A percentile compares a stretch with the other conserved stretches of the same genome.
phyloP scores from a whole-genome alignment of 2,329 filamentous ascomycete species.

The Xylariaceae sp. region DNA sequence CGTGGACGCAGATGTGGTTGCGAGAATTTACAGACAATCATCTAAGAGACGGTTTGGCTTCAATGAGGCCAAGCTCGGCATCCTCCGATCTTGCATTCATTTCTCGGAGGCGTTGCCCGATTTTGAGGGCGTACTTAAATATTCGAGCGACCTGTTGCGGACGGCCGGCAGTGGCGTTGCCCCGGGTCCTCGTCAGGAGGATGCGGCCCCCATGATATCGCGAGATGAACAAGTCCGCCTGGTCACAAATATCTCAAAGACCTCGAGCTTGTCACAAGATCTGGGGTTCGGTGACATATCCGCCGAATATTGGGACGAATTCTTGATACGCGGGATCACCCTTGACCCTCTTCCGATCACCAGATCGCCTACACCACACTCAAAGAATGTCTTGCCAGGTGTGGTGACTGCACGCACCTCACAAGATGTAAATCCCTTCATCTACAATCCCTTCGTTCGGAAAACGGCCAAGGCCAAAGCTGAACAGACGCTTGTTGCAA shows the following conservation, averaged over 20 bases:
- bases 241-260: slow-evolving; percentile 81
- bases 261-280: slow-evolving; percentile 70
- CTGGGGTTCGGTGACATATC: slow-evolving; percentile 66
- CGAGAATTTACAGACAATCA: slow-evolving; percentile 58
- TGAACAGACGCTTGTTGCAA: slow-evolving; percentile 71
- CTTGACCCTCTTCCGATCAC: slow-evolving; percentile 60
- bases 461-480: slow-evolving; percentile 54
- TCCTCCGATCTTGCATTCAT: slow-evolving; percentile 84
- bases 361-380: slow-evolving; percentile 63
- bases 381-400: slow-evolving; percentile 51
- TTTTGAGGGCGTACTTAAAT: slow-evolving; percentile 82
- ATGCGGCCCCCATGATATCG: slow-evolving; percentile 65
- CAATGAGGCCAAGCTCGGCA: slow-evolving; percentile 74
- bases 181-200: slow-evolving; percentile 63
- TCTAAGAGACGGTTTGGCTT: slow-evolving; percentile 69
- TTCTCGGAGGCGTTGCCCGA: slow-evolving; percentile 92
- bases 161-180: slow-evolving; percentile 78
- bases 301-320: slow-evolving; percentile 96
- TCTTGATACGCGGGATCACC: slow-evolving; percentile 74
- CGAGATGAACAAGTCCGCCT: slow-evolving; percentile 82
- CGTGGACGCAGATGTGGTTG: slow-evolving; percentile 49
- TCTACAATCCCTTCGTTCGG: slow-evolving; percentile 91
- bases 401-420: slow-evolving; percentile 48
- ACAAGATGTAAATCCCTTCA: slow-evolving; percentile 74
- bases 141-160: slow-evolving; percentile 78